phyloP scores from a whole-genome alignment of 305 asterid species.

The Fraxinus nigra region DNA sequence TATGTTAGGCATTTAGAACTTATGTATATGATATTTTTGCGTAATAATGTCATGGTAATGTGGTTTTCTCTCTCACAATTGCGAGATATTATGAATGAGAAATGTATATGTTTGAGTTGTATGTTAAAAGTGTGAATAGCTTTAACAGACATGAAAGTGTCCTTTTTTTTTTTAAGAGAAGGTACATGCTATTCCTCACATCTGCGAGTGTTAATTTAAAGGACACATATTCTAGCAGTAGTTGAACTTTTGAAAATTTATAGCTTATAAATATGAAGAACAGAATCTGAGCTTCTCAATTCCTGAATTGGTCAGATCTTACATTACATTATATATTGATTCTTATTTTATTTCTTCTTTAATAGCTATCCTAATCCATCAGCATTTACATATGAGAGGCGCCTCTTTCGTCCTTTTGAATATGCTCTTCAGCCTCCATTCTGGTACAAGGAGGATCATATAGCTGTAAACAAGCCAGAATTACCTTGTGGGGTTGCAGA shows the following conservation, averaged over 20 bases:
- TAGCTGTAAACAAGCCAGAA: constrained; percentile 91
- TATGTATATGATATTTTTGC: not conserved
- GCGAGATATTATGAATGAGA: not conserved
- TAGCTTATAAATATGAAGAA: not conserved
- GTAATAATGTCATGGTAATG: not conserved
- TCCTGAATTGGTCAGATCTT: not conserved
- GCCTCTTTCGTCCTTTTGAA: constrained; percentile 92
- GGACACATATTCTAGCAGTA: not conserved
- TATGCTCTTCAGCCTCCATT: constrained; percentile 95
- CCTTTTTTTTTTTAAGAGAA: not conserved
- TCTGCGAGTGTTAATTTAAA: constrained; percentile 1
- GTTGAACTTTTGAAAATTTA: not conserved
- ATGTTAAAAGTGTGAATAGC: not conserved
- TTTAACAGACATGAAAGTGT: not conserved
- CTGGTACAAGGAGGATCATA: constrained; percentile 84
- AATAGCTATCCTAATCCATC: constrained; percentile 97
- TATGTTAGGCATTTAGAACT: not conserved
- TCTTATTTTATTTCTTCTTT: constrained; percentile 1
- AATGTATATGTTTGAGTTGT: not conserved
- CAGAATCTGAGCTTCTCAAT: constrained; percentile 8
- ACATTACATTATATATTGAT: constrained; percentile 13
- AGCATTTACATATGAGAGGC: constrained; percentile 77
- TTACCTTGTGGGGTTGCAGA: constrained; percentile 65
- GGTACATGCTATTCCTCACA: not conserved
- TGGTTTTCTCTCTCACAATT: not conserved